phyloP scores from a whole-genome alignment of 202 grass and related monocot genomes.

The Schoenoplectus tabernaemontani region DNA sequence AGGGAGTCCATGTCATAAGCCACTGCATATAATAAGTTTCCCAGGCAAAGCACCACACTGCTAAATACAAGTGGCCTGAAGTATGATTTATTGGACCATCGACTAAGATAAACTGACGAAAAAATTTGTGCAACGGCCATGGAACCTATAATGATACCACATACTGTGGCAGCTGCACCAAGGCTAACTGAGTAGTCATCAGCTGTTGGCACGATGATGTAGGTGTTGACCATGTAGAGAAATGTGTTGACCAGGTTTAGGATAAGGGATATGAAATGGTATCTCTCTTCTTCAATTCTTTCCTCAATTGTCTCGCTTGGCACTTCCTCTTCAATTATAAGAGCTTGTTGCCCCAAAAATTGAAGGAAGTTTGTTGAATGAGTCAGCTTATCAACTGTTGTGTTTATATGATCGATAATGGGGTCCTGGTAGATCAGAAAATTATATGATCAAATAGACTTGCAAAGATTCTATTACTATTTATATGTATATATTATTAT shows the following conservation, averaged over 20 bases:
- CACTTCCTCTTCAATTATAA: slow-evolving; percentile 71
- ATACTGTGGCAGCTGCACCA: slow-evolving; percentile 89
- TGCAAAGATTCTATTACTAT: too few relatives aligned
- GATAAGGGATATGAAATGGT: slow-evolving; percentile 83
- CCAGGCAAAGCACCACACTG: slow-evolving; percentile 80
- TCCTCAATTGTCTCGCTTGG: slow-evolving; percentile 58
- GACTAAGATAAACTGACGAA: slow-evolving; percentile 89
- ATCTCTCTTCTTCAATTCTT: slow-evolving; percentile 69
- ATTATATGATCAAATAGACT: slow-evolving; percentile 23
- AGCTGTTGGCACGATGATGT: slow-evolving; percentile 92
- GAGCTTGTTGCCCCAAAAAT: slow-evolving; percentile 89
- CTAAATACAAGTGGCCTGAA: slow-evolving; percentile 92
- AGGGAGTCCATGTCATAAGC: slow-evolving; percentile 87
- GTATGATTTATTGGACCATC: slow-evolving; percentile 96
- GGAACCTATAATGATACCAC: slow-evolving; percentile 91
- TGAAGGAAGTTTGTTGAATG: slow-evolving; percentile 84
- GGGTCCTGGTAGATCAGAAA: slow-evolving; percentile 61
- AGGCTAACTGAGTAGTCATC: slow-evolving; percentile 91
- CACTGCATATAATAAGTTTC: slow-evolving; percentile 73
- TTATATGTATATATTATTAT: background rate
- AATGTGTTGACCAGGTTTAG: slow-evolving; percentile 90
- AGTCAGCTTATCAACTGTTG: slow-evolving; percentile 62
- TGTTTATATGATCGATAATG: slow-evolving; percentile 79
- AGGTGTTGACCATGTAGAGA: slow-evolving; percentile 98
- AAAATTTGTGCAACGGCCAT: slow-evolving; percentile 96